Evolutionary conservation across 2,329 filamentous ascomycete genomes (phyloP).

Genomic region (Aspergillus unguis): DNA sequence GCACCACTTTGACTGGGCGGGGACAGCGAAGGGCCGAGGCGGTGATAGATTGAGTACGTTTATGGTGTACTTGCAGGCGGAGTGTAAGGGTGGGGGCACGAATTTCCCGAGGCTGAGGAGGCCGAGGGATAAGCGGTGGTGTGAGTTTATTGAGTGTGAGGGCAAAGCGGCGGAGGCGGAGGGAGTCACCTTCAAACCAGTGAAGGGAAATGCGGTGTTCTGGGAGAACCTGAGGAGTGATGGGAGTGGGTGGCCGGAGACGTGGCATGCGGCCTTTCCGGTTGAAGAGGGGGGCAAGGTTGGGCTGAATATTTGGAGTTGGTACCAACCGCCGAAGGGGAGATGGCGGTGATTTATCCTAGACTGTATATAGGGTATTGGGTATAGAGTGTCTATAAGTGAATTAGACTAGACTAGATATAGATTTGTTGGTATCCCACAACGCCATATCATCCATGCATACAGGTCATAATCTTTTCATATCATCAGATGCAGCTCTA

Average conservation of each 20-base stretch:
- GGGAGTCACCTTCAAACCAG: conserved; percentile 58
- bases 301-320: conserved; percentile 64
- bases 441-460: conserved; percentile 4
- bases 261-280: conserved; percentile 60
- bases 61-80: conserved; percentile 58
- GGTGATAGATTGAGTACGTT: conserved; percentile 54
- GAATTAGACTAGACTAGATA: conserved; percentile 1
- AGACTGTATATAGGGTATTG: not conserved
- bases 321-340: conserved; percentile 48
- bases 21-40: conserved; percentile 31
- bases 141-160: conserved; percentile 54
- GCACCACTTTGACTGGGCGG: conserved; percentile 59
- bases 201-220: conserved; percentile 58
- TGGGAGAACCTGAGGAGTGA: conserved; percentile 60
- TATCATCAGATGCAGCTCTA: conserved; percentile 1
- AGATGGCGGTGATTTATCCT: conserved; percentile 4
- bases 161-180: conserved; percentile 17
- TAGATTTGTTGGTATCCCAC: conserved; percentile 3
- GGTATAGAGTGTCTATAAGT: not conserved
- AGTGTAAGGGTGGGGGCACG: conserved; percentile 58
- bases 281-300: conserved; percentile 56
- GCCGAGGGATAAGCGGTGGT: conserved; percentile 51
- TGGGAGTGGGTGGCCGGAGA: conserved; percentile 56
- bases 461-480: conserved; percentile 6
- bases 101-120: conserved; percentile 54